Percentiles rank a stretch among this genome's conserved stretches.
phyloP scores from a whole-genome alignment of 2,329 filamentous ascomycete genomes.

The Plenodomus biglobosus region DNA sequence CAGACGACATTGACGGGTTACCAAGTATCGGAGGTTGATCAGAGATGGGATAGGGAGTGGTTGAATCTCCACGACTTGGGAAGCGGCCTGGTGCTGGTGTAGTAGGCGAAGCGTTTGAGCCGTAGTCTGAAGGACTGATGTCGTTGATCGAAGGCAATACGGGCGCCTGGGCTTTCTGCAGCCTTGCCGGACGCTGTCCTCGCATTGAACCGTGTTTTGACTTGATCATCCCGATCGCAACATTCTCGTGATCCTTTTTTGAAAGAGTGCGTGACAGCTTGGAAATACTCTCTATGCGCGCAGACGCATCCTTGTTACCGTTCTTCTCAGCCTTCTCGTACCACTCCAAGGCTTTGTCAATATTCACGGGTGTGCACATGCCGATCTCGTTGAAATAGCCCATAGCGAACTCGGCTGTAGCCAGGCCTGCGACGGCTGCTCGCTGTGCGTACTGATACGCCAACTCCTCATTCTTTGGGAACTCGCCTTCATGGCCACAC shows the following conservation, averaged over 20 bases:
- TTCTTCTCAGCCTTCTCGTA: conserved; percentile 86
- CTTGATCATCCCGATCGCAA: conserved; percentile 83
- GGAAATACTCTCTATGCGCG: conserved; percentile 79
- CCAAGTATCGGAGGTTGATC: conserved; percentile 45
- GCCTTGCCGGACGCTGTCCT: conserved; percentile 50
- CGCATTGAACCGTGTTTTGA: conserved; percentile 56
- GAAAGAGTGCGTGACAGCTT: conserved; percentile 76
- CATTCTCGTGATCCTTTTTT: conserved; percentile 88
- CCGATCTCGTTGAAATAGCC: conserved; percentile 98
- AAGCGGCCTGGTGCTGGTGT: conserved; percentile 24
- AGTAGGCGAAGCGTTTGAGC: conserved; percentile 26
- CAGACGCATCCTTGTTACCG: conserved; percentile 85
- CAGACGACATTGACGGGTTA: conserved; percentile 19
- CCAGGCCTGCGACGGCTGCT: conserved; percentile 76
- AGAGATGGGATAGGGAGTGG: conserved; percentile 49
- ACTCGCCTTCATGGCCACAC: conserved; percentile 88
- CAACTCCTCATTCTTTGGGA: conserved; percentile 92
- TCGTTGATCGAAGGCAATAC: conserved; percentile 46
- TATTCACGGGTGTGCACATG: conserved; percentile 81
- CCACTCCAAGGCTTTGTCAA: conserved; percentile 82
- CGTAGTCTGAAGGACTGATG: conserved; percentile 41
- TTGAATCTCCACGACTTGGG: conserved; percentile 38
- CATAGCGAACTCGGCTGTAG: conserved; percentile 93
- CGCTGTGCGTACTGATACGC: conserved; percentile 89
- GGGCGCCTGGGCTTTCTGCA: conserved; percentile 42